Base-by-base conservation (phyloP, 306 rosid species). In the Cyamopsis tetragonoloba region DNA sequence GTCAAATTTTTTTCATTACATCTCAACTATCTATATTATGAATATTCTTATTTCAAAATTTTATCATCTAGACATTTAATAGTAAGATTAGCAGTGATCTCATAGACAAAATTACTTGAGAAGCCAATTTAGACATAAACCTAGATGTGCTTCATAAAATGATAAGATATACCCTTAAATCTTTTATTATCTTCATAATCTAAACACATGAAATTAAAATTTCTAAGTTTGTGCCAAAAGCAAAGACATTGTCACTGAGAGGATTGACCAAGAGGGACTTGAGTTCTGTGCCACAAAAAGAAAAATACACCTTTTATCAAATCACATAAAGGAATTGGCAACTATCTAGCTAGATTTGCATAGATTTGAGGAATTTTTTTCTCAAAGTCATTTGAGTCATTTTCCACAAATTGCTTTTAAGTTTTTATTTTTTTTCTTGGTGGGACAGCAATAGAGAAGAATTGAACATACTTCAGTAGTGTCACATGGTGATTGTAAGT, bases 401-500 rank as follows among this genome's bases (percentile, higher is more conserved):
- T 66, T 72, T 32, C 71, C 70, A 35, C 68, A 67, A 59, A 50
- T 72, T 78, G 55, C 62, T 48, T 20, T 53, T 4, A 26, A 7
- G 55, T 60, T 46, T n/a, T n/a, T n/a, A n/a, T n/a, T n/a, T n/a
- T n/a, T n/a, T n/a, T 51, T 62, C 65, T 0, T 49, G 18, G 82
- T 60, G 75, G 66, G 63, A 7, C 69, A 42, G 42, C 41, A 62
- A 35, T 53, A 34, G 70, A 70, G 35, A 42, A 68, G 23, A 56
- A n/a, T n/a, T n/a, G n/a, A n/a, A 34, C 46, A 66, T 17, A 77
- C 50, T 72, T 62, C 57, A 68, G 62, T 72, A 34, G 50, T 71
- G 59, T 76, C 84, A 81, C 95, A 71, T 85, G 88, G 79, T 59
- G 19, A 69, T 71, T 39, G 39, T 66, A 23, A 13, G 59, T 39